Base-by-base conservation (phyloP, 2,329 filamentous ascomycete species). In the Plenodomus lindquistii region DNA sequence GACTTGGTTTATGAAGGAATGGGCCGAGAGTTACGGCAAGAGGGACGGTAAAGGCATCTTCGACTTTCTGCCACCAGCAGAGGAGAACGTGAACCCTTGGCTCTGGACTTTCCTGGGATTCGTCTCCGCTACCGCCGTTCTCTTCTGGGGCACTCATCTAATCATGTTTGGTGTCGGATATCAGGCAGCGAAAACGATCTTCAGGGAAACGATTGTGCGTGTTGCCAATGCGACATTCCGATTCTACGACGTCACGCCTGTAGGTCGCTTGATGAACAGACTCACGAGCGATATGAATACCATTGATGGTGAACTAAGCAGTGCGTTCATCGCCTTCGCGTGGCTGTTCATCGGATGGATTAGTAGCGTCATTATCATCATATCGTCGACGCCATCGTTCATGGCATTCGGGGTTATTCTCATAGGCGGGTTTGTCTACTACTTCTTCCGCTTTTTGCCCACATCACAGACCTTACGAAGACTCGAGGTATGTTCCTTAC, bases 261-360 rank as follows among this genome's bases (percentile, higher is more conserved):
- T 95, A 0, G 92, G 92, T 0, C 84, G 92, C 39, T 77, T 97
- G 52, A 96, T 96, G 89, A 97, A 97, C 69, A 84, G 92, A 7
- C 79, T 97, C 51, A 96, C 91, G 0, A 90, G 89, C 1, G 91
- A 97, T 63, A 94, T 96, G 73, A 89, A 88, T 21, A 92, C 90
- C 41, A 82, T 96, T 0, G 92, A 97, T 63, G 91, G 91, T 1
- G 87, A 88, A n/a, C 88, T 96, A 60, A 87, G 89, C 40, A 75
- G 79, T 9, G 85, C 90, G 11, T 83, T 96, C 40, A 85, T 89
- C 52, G 72, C 80, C 0, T 87, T 92, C 10, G 85, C 85, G 1
- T 90, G 85, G 71, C 81, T 85, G 48, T 72, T 81, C 3, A 85
- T 96, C 36, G 83, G 84, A 2, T 93, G 91, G 82, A 54, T 84